Conservation (phyloP, 345 rosid species). For the Hevea brasiliensis region DNA sequence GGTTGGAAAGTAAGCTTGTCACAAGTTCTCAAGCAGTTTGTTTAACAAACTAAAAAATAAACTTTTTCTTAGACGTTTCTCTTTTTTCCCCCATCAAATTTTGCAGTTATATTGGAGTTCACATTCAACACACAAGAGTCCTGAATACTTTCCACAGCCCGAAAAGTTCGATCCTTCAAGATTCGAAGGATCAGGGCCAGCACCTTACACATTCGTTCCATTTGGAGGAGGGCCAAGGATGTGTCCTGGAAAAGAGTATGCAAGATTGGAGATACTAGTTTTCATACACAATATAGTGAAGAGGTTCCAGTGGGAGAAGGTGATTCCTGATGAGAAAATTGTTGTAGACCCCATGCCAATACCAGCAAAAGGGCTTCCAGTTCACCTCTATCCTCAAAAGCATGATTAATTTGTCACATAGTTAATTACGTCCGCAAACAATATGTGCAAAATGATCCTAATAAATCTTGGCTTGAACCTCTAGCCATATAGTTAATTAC, state of each 20-base stretch:
- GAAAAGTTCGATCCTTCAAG: conserved; percentile 22
- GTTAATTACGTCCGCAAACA: no score
- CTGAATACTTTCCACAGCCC: conserved; percentile 12
- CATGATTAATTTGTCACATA: neutral
- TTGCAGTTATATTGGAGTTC: conserved; percentile 24
- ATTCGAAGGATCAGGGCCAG: conserved; percentile 21
- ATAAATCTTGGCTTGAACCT: no score
- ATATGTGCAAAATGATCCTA: neutral
- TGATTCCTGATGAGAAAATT: conserved; percentile 21
- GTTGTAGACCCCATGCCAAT: conserved; percentile 19
- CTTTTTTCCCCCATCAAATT: neutral
- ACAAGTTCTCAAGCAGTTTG: neutral
- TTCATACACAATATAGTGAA: conserved; percentile 9
- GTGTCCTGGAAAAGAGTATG: conserved; percentile 25
- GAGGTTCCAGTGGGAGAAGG: conserved; percentile 19
- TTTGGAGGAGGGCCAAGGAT: conserved; percentile 27
- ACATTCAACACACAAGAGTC: conserved; percentile 18
- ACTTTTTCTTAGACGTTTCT: neutral
- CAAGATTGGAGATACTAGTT: conserved; percentile 20
- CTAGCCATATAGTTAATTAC: no score
- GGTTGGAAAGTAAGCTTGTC: conserved; percentile 14
- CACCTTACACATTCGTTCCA: conserved; percentile 20
- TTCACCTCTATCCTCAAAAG: conserved; percentile 3
- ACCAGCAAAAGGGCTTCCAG: conserved; percentile 21
- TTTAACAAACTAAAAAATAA: no score